Percentiles rank a stretch among this genome's conserved stretches.
Conservation (phyloP, 371 early-diverging fungal species). For the Mucor indicus region DNA sequence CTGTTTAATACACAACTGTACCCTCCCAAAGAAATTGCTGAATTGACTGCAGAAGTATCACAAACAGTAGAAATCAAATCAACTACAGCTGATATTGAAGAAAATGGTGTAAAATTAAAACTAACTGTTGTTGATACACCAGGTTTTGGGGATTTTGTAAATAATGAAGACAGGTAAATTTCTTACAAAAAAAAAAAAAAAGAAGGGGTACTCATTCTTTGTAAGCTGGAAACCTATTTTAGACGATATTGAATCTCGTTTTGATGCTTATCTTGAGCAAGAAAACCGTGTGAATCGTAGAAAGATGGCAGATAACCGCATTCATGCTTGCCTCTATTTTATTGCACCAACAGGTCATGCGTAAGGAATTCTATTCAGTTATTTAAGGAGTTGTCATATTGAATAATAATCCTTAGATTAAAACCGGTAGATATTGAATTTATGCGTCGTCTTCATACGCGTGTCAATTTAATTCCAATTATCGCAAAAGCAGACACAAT, state of each 20-base stretch:
- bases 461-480: conserved; percentile 97
- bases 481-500: conserved; percentile 98
- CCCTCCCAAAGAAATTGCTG: conserved; percentile 59
- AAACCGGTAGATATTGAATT: conserved; percentile 94
- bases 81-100: conserved; percentile 80
- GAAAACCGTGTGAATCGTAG: conserved; percentile 87
- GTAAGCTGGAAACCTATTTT: conserved; percentile 91
- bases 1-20: conserved; percentile 82
- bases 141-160: conserved; percentile 92
- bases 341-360: conserved; percentile 95
- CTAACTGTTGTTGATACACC: conserved; percentile 94
- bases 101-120: conserved; percentile 85
- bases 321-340: conserved; percentile 98
- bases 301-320: conserved; percentile 84
- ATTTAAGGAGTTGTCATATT: too few species aligned
- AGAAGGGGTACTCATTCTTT: not conserved
- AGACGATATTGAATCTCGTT: conserved; percentile 92
- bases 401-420: conserved; percentile 36
- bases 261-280: conserved; percentile 91
- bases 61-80: conserved; percentile 92
- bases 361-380: too few species aligned
- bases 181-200: conserved; percentile 2
- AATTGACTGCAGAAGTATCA: conserved; percentile 76
- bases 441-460: conserved; percentile 90
- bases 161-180: conserved; percentile 83